Percentiles rank a stretch among this genome's conserved stretches.
Conservation (phyloP, 169 alveolate species). For the Miamiensis avidus region DNA sequence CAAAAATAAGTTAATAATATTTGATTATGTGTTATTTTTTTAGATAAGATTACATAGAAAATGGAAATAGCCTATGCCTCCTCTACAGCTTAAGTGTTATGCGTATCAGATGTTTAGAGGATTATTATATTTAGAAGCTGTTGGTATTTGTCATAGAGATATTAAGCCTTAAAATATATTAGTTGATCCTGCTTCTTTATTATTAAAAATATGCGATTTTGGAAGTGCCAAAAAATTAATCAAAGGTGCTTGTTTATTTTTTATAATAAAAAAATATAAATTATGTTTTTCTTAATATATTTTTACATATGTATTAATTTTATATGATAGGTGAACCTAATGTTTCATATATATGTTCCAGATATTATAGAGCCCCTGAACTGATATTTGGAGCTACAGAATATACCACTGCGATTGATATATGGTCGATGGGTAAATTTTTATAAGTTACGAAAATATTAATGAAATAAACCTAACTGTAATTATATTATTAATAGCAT, state of each 20-base stretch:
- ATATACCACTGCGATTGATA: constrained; percentile 97
- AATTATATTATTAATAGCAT: not conserved
- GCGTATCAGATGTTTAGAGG: constrained; percentile 95
- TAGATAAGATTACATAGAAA: constrained; percentile 88
- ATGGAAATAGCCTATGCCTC: constrained; percentile 90
- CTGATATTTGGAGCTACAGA: constrained; percentile 97
- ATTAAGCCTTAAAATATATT: constrained; percentile 98
- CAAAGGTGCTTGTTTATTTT: constrained; percentile 32
- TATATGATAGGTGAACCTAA: constrained; percentile 88
- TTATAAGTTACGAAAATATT: constrained; percentile 2
- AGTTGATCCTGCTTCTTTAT: constrained; percentile 91
- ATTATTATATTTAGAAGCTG: constrained; percentile 94
- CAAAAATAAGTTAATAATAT: no score
- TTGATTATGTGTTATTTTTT: no score
- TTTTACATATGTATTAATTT: not conserved
- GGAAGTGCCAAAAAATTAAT: constrained; percentile 96
- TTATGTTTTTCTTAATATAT: constrained; percentile 4
- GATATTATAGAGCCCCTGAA: constrained; percentile 99
- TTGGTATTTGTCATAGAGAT: constrained; percentile 97
- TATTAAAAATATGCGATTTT: constrained; percentile 96
- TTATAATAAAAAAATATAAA: constrained; percentile 14
- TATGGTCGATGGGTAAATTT: constrained; percentile 95
- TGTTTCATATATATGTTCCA: constrained; percentile 95
- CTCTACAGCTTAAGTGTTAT: constrained; percentile 91
- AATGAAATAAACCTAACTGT: no score